phyloP scores from a whole-genome alignment of 177 flowering plant species.

The Telopea speciosissima region DNA sequence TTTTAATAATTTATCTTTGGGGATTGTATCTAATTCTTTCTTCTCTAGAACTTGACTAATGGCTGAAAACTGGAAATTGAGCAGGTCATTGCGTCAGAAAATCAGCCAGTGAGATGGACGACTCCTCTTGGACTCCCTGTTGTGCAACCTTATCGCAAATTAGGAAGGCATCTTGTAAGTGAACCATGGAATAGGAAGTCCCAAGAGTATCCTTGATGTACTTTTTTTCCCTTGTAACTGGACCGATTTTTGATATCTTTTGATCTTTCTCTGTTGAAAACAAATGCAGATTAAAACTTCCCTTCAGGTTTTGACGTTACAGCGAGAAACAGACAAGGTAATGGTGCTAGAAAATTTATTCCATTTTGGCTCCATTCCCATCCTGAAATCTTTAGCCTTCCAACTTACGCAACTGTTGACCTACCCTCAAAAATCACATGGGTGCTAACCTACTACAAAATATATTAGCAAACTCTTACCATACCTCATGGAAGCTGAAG shows the following conservation, averaged over 20 bases:
- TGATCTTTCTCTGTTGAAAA: constrained; percentile 4
- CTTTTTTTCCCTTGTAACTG: not conserved
- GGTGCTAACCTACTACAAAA: not conserved
- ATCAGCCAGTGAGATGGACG: constrained; percentile 82
- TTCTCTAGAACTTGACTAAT: not conserved
- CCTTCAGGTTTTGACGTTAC: constrained; percentile 75
- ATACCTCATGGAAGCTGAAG: not conserved
- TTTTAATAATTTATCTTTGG: too few species aligned
- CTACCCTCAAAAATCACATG: not conserved
- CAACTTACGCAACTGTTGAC: not conserved
- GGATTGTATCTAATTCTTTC: not conserved
- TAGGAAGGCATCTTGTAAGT: constrained; percentile 74
- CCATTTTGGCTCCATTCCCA: not conserved
- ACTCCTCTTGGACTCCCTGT: constrained; percentile 98
- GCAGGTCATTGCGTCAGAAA: constrained; percentile 80
- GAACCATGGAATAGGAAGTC: not conserved
- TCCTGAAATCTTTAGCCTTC: not conserved
- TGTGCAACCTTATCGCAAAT: constrained; percentile 82
- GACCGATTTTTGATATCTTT: not conserved
- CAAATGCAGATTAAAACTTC: constrained; percentile 87
- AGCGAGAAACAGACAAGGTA: constrained; percentile 90
- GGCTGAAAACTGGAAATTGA: constrained; percentile 7
- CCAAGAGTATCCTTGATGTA: not conserved
- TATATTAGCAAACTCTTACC: not conserved
- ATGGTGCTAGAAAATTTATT: not conserved